A percentile compares a stretch with the other conserved stretches of the same genome.
Conservation (phyloP, 768 basidiomycete species). For the Lactarius tabidus region DNA sequence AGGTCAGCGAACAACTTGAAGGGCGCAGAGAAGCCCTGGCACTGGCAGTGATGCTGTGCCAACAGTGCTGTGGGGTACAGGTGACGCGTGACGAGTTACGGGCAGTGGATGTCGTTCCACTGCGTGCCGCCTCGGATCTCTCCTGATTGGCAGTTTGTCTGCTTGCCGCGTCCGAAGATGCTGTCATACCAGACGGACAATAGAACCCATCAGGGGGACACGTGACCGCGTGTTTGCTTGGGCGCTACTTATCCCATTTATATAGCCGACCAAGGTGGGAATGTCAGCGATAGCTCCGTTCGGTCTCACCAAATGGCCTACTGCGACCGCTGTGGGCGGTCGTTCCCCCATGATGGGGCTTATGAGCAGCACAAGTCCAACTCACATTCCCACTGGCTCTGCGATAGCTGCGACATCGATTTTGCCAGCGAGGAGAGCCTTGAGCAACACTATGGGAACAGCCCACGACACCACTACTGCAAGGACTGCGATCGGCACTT, state of each 20-base stretch:
- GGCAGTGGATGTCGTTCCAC: no score
- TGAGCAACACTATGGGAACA: not conserved
- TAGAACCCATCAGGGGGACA: no score
- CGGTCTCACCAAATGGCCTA: slow-evolving; percentile 3
- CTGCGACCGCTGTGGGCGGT: slow-evolving; percentile 9
- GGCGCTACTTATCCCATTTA: not conserved
- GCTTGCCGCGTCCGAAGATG: no score
- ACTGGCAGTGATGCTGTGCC: no score
- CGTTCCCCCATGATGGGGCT: not conserved
- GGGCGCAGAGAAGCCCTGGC: no score
- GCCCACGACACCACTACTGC: slow-evolving; percentile 6
- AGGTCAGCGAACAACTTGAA: no score
- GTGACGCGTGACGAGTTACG: no score
- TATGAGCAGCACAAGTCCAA: not conserved
- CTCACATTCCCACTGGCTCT: slow-evolving; percentile 2
- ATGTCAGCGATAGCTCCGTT: not conserved
- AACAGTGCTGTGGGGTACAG: no score
- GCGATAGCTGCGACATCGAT: slow-evolving; percentile 2
- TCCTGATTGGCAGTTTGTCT: no score
- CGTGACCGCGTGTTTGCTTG: no score
- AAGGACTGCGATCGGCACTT: slow-evolving; percentile 8
- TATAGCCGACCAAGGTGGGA: not conserved
- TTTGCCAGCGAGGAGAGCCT: slow-evolving; percentile 2
- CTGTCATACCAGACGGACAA: no score
- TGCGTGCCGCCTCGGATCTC: no score